These are phyloP conservation scores for Fusarium subtropicale DNA, from an alignment of 2,329 filamentous ascomycete species.

Conservation along the genomic window DNA sequence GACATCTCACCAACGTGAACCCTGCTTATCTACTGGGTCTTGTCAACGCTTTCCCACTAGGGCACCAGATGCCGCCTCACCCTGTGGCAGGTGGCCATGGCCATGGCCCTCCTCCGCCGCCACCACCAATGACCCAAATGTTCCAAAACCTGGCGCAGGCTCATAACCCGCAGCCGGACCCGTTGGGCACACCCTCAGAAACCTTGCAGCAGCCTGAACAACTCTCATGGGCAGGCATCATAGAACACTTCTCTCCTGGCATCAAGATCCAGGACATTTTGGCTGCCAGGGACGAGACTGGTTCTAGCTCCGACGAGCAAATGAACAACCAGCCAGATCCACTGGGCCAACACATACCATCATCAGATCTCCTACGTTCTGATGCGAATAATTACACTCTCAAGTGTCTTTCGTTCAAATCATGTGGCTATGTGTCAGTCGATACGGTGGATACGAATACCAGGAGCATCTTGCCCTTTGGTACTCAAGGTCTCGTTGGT, in stretches of 20 bases:
- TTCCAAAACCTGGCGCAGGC: not conserved
- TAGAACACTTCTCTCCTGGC: conserved; percentile 57
- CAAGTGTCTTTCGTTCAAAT: conserved; percentile 63
- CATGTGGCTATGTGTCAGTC: conserved; percentile 70
- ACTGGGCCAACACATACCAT: conserved; percentile 42
- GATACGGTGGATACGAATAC: conserved; percentile 53
- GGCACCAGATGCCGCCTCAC: conserved; percentile 10
- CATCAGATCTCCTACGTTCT: conserved; percentile 29
- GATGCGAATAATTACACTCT: conserved; percentile 51
- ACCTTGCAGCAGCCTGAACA: conserved; percentile 46
- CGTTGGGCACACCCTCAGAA: conserved; percentile 14
- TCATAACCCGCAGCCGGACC: conserved; percentile 12
- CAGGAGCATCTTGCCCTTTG: conserved; percentile 49
- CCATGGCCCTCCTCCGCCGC: not conserved
- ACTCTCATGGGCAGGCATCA: conserved; percentile 57
- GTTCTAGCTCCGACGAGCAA: not conserved
- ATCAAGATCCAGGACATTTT: conserved; percentile 48
- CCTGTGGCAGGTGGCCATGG: not conserved
- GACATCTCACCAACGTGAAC: conserved; percentile 20
- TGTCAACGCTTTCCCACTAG: conserved; percentile 3
- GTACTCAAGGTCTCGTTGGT: conserved; percentile 38
- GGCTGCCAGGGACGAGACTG: conserved; percentile 15
- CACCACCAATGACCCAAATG: conserved; percentile 2
- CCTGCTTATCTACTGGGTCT: conserved; percentile 34
- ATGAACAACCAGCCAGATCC: conserved; percentile 15